Percentiles rank a stretch among this genome's conserved stretches.
Evolutionary conservation across 345 rosid species (phyloP).

Genomic region (Cardamine resedifolia): DNA sequence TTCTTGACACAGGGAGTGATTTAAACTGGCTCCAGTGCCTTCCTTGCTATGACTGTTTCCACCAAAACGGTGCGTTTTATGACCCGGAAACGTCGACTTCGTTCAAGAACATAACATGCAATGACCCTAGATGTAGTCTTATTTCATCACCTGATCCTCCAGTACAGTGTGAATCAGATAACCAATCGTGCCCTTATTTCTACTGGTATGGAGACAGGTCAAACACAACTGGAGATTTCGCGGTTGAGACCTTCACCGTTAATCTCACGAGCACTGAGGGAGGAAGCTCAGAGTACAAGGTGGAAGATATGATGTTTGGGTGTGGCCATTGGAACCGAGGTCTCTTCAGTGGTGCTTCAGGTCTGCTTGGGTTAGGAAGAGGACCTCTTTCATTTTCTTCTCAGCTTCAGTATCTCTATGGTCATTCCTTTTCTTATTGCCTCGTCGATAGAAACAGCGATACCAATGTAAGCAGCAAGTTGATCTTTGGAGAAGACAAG

Average conservation of each 20-base stretch:
- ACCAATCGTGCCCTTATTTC: slow-evolving; percentile 74
- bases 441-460: slow-evolving; percentile 66
- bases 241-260: slow-evolving; percentile 71
- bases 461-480: slow-evolving; percentile 62
- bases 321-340: slow-evolving; percentile 94
- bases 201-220: slow-evolving; percentile 93
- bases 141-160: slow-evolving; percentile 78
- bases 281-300: slow-evolving; percentile 44
- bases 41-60: slow-evolving; percentile 88
- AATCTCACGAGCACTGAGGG: slow-evolving; percentile 50
- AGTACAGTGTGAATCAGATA: slow-evolving; percentile 49
- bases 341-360: slow-evolving; percentile 70
- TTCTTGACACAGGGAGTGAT: slow-evolving; percentile 94
- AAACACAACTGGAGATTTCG: slow-evolving; percentile 77
- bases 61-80: slow-evolving; percentile 69
- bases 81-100: slow-evolving; percentile 64
- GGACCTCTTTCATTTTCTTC: slow-evolving; percentile 83
- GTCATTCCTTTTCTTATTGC: slow-evolving; percentile 85
- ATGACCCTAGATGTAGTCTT: slow-evolving; percentile 59
- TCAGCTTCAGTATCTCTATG: slow-evolving; percentile 73
- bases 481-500: slow-evolving; percentile 72
- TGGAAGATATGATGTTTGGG: slow-evolving; percentile 77
- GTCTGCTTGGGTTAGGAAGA: slow-evolving; percentile 83
- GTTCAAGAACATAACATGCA: slow-evolving; percentile 59
- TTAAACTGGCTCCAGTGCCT: slow-evolving; percentile 92